These are phyloP conservation scores for Calonectria fujianensis DNA, from an alignment of 2,329 filamentous ascomycete species.

Conservation along the genomic window DNA sequence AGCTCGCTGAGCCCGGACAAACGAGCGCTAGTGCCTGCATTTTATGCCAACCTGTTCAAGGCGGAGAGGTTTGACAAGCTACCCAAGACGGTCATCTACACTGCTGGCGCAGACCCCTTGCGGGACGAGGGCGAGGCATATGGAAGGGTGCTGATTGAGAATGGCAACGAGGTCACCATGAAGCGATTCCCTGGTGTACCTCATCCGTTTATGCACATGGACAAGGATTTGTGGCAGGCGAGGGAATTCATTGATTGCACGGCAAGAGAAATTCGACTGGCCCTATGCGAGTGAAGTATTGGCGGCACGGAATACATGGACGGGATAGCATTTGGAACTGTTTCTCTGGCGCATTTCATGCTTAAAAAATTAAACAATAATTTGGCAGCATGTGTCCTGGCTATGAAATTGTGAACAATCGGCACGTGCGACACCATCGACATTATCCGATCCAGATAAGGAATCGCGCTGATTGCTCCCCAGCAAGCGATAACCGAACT, in stretches of 20 bases:
- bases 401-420: background rate
- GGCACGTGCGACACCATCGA: background rate
- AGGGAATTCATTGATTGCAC: constrained; percentile 59
- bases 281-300: constrained; percentile 34
- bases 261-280: constrained; percentile 57
- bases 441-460: constrained; percentile 1
- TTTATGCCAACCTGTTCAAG: constrained; percentile 59
- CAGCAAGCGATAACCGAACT: background rate
- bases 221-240: constrained; percentile 61
- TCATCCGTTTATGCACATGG: constrained; percentile 71
- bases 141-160: constrained; percentile 62
- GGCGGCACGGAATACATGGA: background rate
- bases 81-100: constrained; percentile 63
- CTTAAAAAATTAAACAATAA: background rate
- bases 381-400: background rate
- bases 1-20: constrained; percentile 45
- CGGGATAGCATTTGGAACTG: background rate
- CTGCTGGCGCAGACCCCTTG: constrained; percentile 66
- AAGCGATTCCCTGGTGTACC: constrained; percentile 68
- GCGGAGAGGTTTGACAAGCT: constrained; percentile 60
- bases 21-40: constrained; percentile 38
- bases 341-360: background rate
- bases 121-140: constrained; percentile 71
- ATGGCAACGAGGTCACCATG: constrained; percentile 67
- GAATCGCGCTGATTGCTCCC: background rate